Evolutionary conservation across 2,329 filamentous ascomycete species (phyloP), one percentile per base, ranked within the genome.

Genomic region (Coniosporium tulheliwenetii): DNA sequence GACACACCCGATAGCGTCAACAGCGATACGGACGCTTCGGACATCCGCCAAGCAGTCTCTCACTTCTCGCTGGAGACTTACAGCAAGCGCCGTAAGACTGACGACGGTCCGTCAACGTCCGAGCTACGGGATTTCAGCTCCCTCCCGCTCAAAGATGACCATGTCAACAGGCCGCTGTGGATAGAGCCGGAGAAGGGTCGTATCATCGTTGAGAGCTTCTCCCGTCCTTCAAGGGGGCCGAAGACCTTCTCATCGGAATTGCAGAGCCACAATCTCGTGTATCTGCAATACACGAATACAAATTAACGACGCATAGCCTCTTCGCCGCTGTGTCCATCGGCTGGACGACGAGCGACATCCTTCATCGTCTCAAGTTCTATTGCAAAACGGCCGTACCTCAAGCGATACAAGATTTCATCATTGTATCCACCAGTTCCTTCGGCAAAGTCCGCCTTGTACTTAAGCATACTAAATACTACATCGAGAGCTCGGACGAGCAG

Each of bases 311-410:
- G 16, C 87, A 96, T 62, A 94, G 85, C 61, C 69, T 98, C 41
- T 95, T 96, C 61, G 89, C 91, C 29, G 91, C 91, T 34, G 85
- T 96, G 3, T 94, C 86, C 5, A 86, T 96, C 44, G 91, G 91
- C n/a, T 66, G 96, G 44, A 80, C 84, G 39, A 85, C 85, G 14
- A 70, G 81, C 40, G 87, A 96, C 58, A 95, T 39, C 47, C 85
- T 96, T 51, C 80, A 80, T 49, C 85, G 86, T 32, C 69, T 96
- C 39, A 85, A 95, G 50, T 75, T 81, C 32, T 81, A 95, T 49
- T 85, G 86, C 13, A 96, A 96, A 65, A 93, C 83, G 2, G 79
- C 82, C 7, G 67, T 96, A 10, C 86, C 89, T 0, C 73, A 82
- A n/a, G 75, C 78, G 38, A 83, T 96, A 45, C 74, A 79, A 45